phyloP scores from a whole-genome alignment of 345 rosid species.

The Salix udensis region DNA sequence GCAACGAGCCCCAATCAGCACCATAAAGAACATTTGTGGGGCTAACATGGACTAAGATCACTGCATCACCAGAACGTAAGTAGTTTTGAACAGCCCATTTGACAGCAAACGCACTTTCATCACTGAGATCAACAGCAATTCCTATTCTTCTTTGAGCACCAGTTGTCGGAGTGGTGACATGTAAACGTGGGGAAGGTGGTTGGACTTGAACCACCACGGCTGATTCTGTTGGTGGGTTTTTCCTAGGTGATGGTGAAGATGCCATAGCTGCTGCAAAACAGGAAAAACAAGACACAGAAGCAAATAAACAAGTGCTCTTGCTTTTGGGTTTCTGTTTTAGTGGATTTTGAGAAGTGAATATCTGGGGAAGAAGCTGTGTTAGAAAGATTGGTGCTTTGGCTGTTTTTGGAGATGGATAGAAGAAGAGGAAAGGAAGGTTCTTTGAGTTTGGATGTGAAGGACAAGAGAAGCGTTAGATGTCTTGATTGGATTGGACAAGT shows the following conservation, averaged over 20 bases:
- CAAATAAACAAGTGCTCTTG: not conserved
- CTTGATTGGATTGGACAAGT: not conserved
- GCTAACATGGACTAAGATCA: slow-evolving; percentile 66
- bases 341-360: too few relatives aligned
- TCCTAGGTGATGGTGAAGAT: slow-evolving; percentile 16
- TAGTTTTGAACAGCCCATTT: slow-evolving; percentile 85
- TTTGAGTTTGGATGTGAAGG: too few relatives aligned
- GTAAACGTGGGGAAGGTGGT: slow-evolving; percentile 63
- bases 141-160: slow-evolving; percentile 70
- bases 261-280: not conserved
- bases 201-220: slow-evolving; percentile 45
- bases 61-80: slow-evolving; percentile 78
- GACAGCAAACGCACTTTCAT: slow-evolving; percentile 80
- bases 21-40: slow-evolving; percentile 79
- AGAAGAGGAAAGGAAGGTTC: not conserved
- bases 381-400: too few relatives aligned
- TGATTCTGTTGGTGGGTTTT: not conserved
- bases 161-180: slow-evolving; percentile 37
- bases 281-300: not conserved
- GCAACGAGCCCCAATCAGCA: slow-evolving; percentile 78
- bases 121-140: slow-evolving; percentile 84
- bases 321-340: not conserved
- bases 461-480: not conserved
- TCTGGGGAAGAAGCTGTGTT: too few relatives aligned
- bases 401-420: not conserved